phyloP scores from a whole-genome alignment of 2,329 filamentous ascomycete species.

The Venturia effusa region DNA sequence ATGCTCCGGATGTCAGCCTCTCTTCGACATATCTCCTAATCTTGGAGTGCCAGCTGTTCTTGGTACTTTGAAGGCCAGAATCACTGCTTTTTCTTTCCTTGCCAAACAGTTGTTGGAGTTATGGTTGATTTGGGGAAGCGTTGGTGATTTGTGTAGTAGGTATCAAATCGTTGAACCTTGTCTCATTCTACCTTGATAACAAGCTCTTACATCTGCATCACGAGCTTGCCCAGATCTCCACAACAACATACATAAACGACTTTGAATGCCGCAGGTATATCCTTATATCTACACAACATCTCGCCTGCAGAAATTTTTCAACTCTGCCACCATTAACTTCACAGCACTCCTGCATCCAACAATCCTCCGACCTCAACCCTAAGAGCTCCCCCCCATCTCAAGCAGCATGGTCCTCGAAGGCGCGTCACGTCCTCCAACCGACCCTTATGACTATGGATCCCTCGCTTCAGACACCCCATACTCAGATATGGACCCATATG shows the following conservation, averaged over 20 bases:
- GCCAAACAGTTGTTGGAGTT: no score
- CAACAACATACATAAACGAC: background rate
- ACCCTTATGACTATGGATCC: background rate
- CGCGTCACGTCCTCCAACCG: background rate
- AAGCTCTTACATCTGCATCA: no score
- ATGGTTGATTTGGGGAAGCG: no score
- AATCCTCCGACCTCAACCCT: background rate
- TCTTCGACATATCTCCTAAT: no score
- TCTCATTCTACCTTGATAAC: no score
- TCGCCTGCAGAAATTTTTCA: background rate
- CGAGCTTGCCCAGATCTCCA: background rate
- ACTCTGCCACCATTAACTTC: background rate
- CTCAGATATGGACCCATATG: background rate
- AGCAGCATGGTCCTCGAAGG: constrained; percentile 4
- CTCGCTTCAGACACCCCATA: background rate
- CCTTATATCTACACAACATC: background rate
- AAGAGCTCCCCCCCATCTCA: background rate
- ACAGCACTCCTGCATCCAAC: background rate
- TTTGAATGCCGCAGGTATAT: background rate
- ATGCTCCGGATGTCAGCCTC: no score
- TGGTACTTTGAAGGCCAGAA: no score
- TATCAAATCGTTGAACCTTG: no score
- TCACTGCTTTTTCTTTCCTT: no score
- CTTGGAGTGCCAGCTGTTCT: no score
- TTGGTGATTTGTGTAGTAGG: no score